Evolutionary conservation across 805 yeast genomes (phyloP).

Genomic region (Yarrowia osloensis): DNA sequence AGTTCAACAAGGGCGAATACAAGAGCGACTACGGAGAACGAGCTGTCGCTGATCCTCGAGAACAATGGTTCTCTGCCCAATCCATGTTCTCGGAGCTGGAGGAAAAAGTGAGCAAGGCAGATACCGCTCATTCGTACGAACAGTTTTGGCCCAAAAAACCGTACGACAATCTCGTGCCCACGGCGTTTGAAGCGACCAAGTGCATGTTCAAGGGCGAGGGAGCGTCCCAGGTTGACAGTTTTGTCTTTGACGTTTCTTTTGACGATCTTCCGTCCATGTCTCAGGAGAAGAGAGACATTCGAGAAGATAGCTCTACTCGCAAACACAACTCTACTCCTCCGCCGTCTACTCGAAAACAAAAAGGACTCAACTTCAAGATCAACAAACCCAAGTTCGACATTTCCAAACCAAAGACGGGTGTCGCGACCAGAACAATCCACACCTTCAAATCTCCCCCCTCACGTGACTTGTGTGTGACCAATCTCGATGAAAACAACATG

Average conservation of each 20-base stretch:
- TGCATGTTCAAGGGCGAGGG: constrained; percentile 24
- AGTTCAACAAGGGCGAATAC: constrained; percentile 1
- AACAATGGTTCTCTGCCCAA: constrained; percentile 4
- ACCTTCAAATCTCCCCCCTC: not conserved
- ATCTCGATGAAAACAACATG: not conserved
- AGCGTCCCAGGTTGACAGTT: not conserved
- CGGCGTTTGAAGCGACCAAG: not conserved
- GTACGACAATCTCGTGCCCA: constrained; percentile 7
- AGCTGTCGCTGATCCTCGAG: not conserved
- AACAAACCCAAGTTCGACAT: not conserved
- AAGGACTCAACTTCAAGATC: not conserved
- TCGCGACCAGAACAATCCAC: not conserved
- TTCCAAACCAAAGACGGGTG: not conserved
- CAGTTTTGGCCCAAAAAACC: not conserved
- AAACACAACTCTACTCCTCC: not conserved
- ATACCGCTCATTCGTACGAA: not conserved
- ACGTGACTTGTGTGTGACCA: not conserved
- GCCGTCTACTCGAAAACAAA: not conserved
- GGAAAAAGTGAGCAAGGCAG: not conserved
- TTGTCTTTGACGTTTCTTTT: constrained; percentile 10
- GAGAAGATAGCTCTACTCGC: no score
- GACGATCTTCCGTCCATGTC: constrained; percentile 10
- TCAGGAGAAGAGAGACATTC: not conserved
- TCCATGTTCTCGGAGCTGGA: constrained; percentile 10
- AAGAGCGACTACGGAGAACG: constrained; percentile 12